phyloP scores from a whole-genome alignment of 202 grass and related monocot genomes.

The Panicum virgatum region DNA sequence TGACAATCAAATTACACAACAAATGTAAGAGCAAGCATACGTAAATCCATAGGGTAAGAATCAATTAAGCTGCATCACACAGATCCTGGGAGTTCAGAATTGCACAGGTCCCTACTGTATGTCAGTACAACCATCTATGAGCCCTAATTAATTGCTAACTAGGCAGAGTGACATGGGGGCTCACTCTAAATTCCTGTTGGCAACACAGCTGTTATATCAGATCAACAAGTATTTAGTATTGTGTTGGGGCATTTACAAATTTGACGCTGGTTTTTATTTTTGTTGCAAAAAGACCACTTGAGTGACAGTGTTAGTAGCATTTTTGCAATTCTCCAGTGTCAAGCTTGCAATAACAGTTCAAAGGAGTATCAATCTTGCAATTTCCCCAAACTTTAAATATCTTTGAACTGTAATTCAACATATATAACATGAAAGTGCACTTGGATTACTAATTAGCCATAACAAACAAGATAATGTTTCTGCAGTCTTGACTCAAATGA shows the following conservation, averaged over 20 bases:
- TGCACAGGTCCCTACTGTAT: not conserved
- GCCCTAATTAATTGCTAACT: not conserved
- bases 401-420: not conserved
- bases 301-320: not conserved
- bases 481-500: not conserved
- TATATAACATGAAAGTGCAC: not conserved
- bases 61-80: not conserved
- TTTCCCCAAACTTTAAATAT: not conserved
- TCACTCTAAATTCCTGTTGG: not conserved
- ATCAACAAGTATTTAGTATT: too few relatives aligned
- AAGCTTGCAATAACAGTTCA: not conserved
- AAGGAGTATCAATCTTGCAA: not conserved
- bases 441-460: not conserved
- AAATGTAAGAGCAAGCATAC: not conserved
- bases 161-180: not conserved
- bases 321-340: not conserved
- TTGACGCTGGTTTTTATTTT: not conserved
- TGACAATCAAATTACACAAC: not conserved
- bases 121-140: not conserved
- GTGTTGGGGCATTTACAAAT: too few relatives aligned
- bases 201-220: not conserved
- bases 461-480: not conserved
- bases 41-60: not conserved
- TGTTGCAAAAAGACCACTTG: not conserved
- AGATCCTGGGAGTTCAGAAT: not conserved